Conservation (phyloP, 2,329 filamentous ascomycete genomes). For the Rhexocercosporidium sp. region DNA sequence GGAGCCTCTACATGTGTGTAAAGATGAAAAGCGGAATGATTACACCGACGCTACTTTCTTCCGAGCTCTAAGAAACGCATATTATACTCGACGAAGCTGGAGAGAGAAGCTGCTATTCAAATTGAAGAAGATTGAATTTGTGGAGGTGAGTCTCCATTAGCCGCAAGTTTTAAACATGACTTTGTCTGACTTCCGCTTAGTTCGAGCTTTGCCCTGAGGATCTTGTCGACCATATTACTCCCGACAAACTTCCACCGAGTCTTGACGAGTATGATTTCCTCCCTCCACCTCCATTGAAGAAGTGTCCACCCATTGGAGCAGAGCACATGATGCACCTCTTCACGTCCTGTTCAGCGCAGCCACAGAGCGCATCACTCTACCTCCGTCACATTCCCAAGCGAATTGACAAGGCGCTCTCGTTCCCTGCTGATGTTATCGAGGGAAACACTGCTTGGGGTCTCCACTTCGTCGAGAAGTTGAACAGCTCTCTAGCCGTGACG, state of each 20-base stretch:
- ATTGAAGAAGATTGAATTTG: conserved; percentile 18
- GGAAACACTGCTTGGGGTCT: conserved; percentile 15
- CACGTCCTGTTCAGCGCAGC: conserved; percentile 2
- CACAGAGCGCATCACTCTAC: conserved; percentile 5
- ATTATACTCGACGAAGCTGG: conserved; percentile 6
- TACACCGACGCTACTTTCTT: conserved; percentile 14
- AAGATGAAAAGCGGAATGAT: conserved; percentile 7
- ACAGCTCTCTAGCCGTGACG: conserved; percentile 13
- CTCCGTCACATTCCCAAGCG: conserved; percentile 17
- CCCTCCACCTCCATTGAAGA: conserved; percentile 19
- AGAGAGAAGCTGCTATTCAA: conserved; percentile 12
- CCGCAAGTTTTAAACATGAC: not conserved
- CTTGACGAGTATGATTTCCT: conserved; percentile 24
- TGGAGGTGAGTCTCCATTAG: not conserved
- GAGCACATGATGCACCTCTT: conserved; percentile 23
- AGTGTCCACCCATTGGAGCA: conserved; percentile 16
- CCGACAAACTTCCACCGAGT: conserved; percentile 19
- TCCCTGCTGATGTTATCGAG: conserved; percentile 10
- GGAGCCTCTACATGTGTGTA: conserved; percentile 13
- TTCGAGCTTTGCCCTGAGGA: conserved; percentile 21
- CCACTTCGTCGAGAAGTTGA: conserved; percentile 16
- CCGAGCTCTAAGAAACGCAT: conserved; percentile 8
- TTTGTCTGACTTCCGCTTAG: not conserved
- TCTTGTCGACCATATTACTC: conserved; percentile 19
- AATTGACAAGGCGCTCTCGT: conserved; percentile 9